These are phyloP conservation scores for Solanum gandarillasii DNA, from an alignment of 257 asterid genomes.

Conservation along the genomic window DNA sequence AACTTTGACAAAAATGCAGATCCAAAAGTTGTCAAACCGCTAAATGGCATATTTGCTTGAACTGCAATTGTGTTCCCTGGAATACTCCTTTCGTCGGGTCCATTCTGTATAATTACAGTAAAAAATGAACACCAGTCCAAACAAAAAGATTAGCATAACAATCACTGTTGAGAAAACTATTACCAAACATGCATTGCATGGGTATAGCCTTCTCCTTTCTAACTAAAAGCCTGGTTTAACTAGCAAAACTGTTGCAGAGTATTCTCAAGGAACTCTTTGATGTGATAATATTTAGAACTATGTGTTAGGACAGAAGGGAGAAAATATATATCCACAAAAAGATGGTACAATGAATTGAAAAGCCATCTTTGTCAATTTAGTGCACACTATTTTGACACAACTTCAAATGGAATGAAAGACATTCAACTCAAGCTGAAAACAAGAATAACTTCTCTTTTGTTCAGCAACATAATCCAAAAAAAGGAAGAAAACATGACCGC, in stretches of 20 bases:
- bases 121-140: not conserved
- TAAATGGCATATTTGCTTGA: slow-evolving; percentile 95
- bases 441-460: not conserved
- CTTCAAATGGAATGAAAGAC: not conserved
- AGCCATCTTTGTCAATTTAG: not conserved
- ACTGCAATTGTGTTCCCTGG: slow-evolving; percentile 96
- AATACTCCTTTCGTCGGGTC: slow-evolving; percentile 90
- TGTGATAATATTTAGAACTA: not conserved
- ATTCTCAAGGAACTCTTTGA: not conserved
- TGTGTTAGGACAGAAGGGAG: not conserved
- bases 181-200: not conserved
- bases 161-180: not conserved
- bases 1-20: slow-evolving; percentile 42
- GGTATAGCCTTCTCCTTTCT: not conserved
- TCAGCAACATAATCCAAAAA: not conserved
- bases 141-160: not conserved
- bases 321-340: not conserved
- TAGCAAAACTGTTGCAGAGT: not conserved
- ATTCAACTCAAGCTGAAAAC: not conserved
- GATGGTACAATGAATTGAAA: not conserved
- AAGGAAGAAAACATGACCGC: not conserved
- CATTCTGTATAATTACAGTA: slow-evolving; percentile 47
- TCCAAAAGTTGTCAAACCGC: slow-evolving; percentile 81
- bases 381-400: not conserved
- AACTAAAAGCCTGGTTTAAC: not conserved